A percentile compares a stretch with the other conserved stretches of the same genome.
Evolutionary conservation across 2,329 filamentous ascomycete genomes (phyloP).

Genomic region (Zalaria sp.): DNA sequence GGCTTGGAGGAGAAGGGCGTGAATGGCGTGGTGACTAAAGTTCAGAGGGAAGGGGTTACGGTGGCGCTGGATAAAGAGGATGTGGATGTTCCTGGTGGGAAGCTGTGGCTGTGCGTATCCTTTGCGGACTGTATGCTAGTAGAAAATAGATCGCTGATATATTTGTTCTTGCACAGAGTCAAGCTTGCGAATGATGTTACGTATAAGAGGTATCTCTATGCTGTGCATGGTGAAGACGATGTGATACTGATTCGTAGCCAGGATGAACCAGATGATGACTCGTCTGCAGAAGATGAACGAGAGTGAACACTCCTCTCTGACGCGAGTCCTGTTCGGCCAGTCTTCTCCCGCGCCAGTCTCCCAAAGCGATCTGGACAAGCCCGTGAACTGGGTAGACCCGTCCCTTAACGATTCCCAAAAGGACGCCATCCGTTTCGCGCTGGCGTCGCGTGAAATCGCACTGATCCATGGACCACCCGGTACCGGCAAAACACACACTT

Average conservation of each 20-base stretch:
- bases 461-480: conserved; percentile 92
- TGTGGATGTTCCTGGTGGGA: conserved; percentile 36
- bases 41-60: conserved; percentile 43
- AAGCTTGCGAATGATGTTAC: conserved; percentile 55
- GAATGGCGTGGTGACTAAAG: conserved; percentile 56
- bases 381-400: conserved; percentile 40
- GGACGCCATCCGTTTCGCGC: conserved; percentile 60
- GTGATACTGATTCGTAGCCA: conserved; percentile 14
- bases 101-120: conserved; percentile 47
- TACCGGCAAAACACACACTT: conserved; percentile 90
- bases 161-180: conserved; percentile 29
- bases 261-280: conserved; percentile 51
- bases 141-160: conserved; percentile 17
- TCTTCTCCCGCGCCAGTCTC: conserved; percentile 35
- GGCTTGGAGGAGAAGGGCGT: conserved; percentile 55
- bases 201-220: conserved; percentile 39
- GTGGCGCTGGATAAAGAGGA: conserved; percentile 58
- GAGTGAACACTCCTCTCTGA: conserved; percentile 42
- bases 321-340: conserved; percentile 47
- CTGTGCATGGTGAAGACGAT: background rate
- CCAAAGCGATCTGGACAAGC: conserved; percentile 27
- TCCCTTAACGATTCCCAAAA: conserved; percentile 48
- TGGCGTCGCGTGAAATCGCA: conserved; percentile 68
- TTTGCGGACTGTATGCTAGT: conserved; percentile 1
- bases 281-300: conserved; percentile 41